Percentiles rank a stretch among this genome's conserved stretches.
phyloP scores from a whole-genome alignment of 768 basidiomycete species.

The Suillus ampliporus region DNA sequence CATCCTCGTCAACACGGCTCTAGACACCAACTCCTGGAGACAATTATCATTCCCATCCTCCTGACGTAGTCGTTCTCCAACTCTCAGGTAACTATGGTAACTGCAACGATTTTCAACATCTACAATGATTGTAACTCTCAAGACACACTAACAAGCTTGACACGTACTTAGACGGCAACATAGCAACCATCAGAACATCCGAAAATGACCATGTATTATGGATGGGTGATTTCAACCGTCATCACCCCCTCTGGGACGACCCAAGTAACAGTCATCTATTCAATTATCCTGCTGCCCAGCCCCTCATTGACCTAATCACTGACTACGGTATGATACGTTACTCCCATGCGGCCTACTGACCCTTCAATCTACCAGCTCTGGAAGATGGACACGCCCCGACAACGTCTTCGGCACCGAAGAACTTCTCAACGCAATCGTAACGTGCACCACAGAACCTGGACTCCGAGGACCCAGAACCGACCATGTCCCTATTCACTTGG shows the following conservation, averaged over 20 bases:
- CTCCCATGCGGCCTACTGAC: constrained; percentile 44
- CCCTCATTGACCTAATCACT: constrained; percentile 31
- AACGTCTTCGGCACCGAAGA: constrained; percentile 19
- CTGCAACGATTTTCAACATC: no score
- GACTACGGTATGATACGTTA: constrained; percentile 35
- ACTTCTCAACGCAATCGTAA: rapidly evolving
- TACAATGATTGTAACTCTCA: no score
- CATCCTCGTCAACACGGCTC: constrained; percentile 10
- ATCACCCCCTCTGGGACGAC: background rate
- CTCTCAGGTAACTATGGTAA: no score
- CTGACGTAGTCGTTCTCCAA: no score
- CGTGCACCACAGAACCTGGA: background rate
- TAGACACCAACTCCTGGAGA: constrained; percentile 12
- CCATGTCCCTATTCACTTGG: constrained; percentile 17
- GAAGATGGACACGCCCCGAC: constrained; percentile 30
- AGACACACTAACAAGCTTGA: no score
- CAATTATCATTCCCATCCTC: background rate
- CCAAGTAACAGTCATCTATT: background rate
- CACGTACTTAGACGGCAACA: constrained; percentile 12
- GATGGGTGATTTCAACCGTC: background rate
- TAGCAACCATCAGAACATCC: constrained; percentile 21
- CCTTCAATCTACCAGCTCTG: constrained; percentile 29
- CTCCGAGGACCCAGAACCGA: background rate
- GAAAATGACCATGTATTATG: constrained; percentile 20
- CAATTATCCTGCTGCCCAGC: constrained; percentile 19